Evolutionary conservation across 768 basidiomycete genomes (phyloP).

Genomic region (Phlebiopsis gigantea): DNA sequence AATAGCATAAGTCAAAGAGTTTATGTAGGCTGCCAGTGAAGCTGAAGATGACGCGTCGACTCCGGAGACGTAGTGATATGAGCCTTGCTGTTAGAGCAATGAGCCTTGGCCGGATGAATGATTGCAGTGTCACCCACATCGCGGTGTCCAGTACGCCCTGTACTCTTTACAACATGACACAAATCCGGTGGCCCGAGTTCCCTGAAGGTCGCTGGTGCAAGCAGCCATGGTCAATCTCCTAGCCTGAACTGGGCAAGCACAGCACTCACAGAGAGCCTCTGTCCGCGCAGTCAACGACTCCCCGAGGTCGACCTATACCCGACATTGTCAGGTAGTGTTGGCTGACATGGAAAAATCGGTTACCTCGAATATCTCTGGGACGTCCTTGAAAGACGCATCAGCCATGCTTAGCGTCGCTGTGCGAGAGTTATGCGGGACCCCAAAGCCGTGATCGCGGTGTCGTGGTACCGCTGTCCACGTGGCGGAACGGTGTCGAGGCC

Average conservation of each 20-base stretch:
- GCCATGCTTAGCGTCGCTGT: conserved; percentile 26
- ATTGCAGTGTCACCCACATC: conserved; percentile 56
- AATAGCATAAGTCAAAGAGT: conserved; percentile 93
- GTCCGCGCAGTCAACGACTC: conserved; percentile 88
- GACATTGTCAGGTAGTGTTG: conserved; percentile 8
- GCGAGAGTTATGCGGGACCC: conserved; percentile 7
- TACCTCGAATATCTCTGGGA: conserved; percentile 97
- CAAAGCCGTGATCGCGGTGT: conserved; percentile 6
- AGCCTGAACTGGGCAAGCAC: background rate
- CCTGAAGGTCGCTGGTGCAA: conserved; percentile 75
- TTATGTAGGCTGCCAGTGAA: conserved; percentile 95
- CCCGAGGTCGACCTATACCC: conserved; percentile 72
- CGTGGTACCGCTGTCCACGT: conserved; percentile 4
- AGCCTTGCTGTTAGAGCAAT: conserved; percentile 62
- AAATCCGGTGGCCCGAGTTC: conserved; percentile 98
- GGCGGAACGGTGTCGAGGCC: background rate
- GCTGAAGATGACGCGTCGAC: conserved; percentile 98
- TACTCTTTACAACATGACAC: conserved; percentile 92
- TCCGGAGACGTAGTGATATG: conserved; percentile 98
- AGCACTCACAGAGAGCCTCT: conserved; percentile 76
- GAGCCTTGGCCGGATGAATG: conserved; percentile 6
- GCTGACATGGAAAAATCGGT: background rate
- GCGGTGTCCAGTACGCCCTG: conserved; percentile 74
- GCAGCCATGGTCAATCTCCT: conserved; percentile 5
- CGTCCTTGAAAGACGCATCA: conserved; percentile 82